Evolutionary conservation across 805 yeast genomes (phyloP), one percentile per base, ranked within the genome.

Genomic region (Wickerhamiella hasegawae): DNA sequence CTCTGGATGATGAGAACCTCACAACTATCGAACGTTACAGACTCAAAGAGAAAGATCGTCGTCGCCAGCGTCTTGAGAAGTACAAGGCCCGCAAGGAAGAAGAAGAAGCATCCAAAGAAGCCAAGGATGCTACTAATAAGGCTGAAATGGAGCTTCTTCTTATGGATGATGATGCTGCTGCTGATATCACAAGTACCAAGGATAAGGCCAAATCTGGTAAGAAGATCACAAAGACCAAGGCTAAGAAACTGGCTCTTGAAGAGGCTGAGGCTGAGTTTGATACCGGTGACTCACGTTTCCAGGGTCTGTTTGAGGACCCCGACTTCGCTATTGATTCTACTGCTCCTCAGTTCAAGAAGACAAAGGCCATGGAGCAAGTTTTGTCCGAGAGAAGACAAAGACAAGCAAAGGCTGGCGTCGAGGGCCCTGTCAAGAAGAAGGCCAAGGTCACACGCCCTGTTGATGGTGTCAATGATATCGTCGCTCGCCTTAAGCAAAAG

Each of bases 261-360:
- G 65, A 65, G 27, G 75, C 70, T 36, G 72, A 66, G 40, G 66
- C 59, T 30, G 59, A 60, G 34, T 70, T 84, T 30, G 84, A 82
- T 48, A 69, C 81, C 49, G 62, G 64, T 28, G 98, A 90, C 63
- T 74, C 78, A 12, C 76, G 98, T 60, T 90, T 90, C 63, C 67
- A 67, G 32, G 92, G 78, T 44, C 64, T 84, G 43, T 82, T 76
- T 51, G 83, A 83, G 48, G 76, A 73, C 42, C 94, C 81, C 43
- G 90, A 78, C 42, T 90, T 73, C 58, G 95, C 95, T 10, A 84
- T 92, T 52, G 98, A 92, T 57, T 93, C 96, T 17, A 76, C 92
- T 16, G 73, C 68, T 50, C 79, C 92, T n/a, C 94, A 82, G 53
- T 87, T 71, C 65, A 84, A 80, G 60, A 73, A 76, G 57, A 85